phyloP scores from a whole-genome alignment of 345 rosid species.

The Corymbia maculata region DNA sequence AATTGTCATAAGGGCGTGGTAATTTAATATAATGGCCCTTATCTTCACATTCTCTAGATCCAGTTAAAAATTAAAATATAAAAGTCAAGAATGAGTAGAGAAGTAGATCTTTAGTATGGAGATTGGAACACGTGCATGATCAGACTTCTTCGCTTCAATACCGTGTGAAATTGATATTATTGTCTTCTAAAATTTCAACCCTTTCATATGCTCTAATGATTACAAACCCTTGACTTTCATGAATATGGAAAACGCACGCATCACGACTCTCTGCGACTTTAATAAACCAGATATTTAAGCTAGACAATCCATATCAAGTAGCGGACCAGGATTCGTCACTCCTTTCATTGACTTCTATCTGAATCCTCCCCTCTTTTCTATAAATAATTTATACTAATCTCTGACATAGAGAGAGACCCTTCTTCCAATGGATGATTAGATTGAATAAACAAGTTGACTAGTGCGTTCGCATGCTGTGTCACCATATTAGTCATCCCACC shows the following conservation, averaged over 20 bases:
- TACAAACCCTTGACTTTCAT: not conserved
- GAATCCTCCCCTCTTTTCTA: not conserved
- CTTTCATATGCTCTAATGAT: not conserved
- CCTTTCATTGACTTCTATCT: conserved; percentile 14
- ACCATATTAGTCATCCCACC: conserved; percentile 9
- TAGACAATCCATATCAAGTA: not conserved
- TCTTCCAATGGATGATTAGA: conserved; percentile 5
- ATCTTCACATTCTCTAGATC: not conserved
- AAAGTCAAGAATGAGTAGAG: not conserved
- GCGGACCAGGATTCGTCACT: not conserved
- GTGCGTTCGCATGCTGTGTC: conserved; percentile 22
- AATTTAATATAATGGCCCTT: not conserved
- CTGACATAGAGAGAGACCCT: not conserved
- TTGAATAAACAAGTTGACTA: conserved; percentile 15
- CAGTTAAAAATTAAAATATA: not conserved
- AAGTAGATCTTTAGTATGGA: not conserved
- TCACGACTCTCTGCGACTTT: not conserved
- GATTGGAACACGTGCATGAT: not conserved
- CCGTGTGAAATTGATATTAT: not conserved
- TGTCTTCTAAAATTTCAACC: not conserved
- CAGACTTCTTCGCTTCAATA: not conserved
- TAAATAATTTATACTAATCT: not conserved
- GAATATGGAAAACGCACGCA: not conserved
- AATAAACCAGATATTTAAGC: not conserved
- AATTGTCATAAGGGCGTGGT: not conserved